These are phyloP conservation scores for Cercis canadensis DNA, from an alignment of 306 rosid species.

Conservation along the genomic window DNA sequence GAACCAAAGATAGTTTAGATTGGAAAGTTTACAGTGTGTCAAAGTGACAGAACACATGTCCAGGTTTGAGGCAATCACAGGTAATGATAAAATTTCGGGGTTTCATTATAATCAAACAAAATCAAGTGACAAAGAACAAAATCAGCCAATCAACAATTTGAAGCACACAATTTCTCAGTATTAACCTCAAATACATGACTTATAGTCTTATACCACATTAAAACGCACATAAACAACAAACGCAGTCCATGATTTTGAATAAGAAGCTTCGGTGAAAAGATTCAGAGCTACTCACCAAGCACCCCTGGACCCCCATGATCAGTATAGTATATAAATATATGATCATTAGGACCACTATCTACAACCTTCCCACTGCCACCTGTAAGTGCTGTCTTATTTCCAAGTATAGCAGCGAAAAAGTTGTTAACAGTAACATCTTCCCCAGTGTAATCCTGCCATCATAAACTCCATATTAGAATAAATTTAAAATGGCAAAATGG, in stretches of 20 bases:
- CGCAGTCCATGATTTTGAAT: background rate
- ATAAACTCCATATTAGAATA: background rate
- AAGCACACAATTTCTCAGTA: background rate
- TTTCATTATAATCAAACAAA: too few species aligned
- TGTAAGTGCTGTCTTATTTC: slow-evolving; percentile 53
- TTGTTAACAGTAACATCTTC: slow-evolving; percentile 60
- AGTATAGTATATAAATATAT: slow-evolving; percentile 58
- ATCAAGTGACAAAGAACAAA: too few species aligned
- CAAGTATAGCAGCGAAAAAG: slow-evolving; percentile 63
- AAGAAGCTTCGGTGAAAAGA: background rate
- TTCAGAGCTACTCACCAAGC: slow-evolving; percentile 55
- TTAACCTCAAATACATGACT: background rate
- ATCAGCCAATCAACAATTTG: too few species aligned
- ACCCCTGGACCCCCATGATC: slow-evolving; percentile 76
- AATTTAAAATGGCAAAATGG: background rate
- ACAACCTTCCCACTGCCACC: slow-evolving; percentile 74
- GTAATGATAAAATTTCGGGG: background rate
- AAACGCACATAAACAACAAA: background rate
- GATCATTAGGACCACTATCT: slow-evolving; percentile 71
- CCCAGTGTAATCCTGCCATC: slow-evolving; percentile 62
- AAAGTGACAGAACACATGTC: slow-evolving; percentile 5
- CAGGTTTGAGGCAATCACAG: slow-evolving; percentile 11
- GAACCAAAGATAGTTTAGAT: slow-evolving; percentile 2
- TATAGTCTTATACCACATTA: too few species aligned
- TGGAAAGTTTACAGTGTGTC: background rate